Conservation (phyloP, 2,329 filamentous ascomycete species). For the Ophiostoma sp. region DNA sequence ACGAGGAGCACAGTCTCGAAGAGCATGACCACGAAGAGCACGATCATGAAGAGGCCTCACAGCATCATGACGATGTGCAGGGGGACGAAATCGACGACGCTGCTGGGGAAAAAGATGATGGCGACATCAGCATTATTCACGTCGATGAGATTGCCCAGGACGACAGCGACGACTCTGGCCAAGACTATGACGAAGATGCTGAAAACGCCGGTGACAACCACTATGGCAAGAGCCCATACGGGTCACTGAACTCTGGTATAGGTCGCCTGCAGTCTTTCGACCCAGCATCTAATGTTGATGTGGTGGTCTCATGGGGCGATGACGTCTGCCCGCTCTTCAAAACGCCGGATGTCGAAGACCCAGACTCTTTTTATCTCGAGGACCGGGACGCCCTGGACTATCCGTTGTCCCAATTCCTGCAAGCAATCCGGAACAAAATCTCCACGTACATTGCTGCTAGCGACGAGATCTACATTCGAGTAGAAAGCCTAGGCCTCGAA, state of each 20-base stretch:
- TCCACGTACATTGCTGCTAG: constrained; percentile 40
- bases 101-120: constrained; percentile 16
- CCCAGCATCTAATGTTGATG: constrained; percentile 26
- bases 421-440: constrained; percentile 43
- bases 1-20: neutral
- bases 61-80: constrained; percentile 17
- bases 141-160: constrained; percentile 5
- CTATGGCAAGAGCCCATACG: constrained; percentile 26
- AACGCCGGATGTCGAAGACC: constrained; percentile 35
- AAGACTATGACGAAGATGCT: constrained; percentile 17
- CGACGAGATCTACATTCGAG: constrained; percentile 48
- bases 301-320: constrained; percentile 33
- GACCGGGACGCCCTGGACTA: constrained; percentile 39
- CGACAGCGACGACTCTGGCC: constrained; percentile 15
- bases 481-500: constrained; percentile 49
- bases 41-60: constrained; percentile 6
- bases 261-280: constrained; percentile 17
- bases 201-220: constrained; percentile 19
- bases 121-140: constrained; percentile 7
- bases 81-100: constrained; percentile 22
- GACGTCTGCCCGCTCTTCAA: constrained; percentile 35
- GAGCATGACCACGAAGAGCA: constrained; percentile 6
- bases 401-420: constrained; percentile 42
- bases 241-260: constrained; percentile 21
- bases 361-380: constrained; percentile 43